Evolutionary conservation across 2,329 filamentous ascomycete species (phyloP).

Genomic region (Waltergamsia citrina): DNA sequence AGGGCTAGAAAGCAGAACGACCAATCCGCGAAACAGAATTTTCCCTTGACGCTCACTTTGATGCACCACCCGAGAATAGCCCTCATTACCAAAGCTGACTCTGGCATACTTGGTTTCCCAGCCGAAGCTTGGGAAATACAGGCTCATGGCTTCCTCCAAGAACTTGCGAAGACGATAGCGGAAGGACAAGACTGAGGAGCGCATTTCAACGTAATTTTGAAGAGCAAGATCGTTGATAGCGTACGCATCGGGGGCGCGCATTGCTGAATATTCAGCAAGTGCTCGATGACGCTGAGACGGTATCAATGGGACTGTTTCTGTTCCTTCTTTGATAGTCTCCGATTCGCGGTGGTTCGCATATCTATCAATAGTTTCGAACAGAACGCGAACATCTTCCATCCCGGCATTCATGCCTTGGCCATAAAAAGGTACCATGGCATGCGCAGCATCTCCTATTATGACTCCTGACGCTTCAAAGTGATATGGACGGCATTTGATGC

Average conservation of each 20-base stretch:
- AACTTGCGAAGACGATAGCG: constrained; percentile 74
- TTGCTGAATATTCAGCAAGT: constrained; percentile 63
- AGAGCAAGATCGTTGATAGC: constrained; percentile 89
- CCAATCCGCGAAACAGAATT: constrained; percentile 40
- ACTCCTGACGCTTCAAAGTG: constrained; percentile 70
- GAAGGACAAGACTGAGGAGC: constrained; percentile 68
- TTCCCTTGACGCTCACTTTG: constrained; percentile 61
- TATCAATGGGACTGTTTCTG: constrained; percentile 31
- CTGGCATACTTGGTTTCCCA: constrained; percentile 91
- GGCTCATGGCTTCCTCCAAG: constrained; percentile 74
- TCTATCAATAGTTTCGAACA: constrained; percentile 75
- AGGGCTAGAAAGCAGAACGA: constrained; percentile 23
- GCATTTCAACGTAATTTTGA: constrained; percentile 92
- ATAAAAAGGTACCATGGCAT: constrained; percentile 98
- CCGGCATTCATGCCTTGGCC: constrained; percentile 97
- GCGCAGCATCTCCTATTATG: constrained; percentile 86
- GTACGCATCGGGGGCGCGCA: constrained; percentile 70
- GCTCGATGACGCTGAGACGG: constrained; percentile 58
- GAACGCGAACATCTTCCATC: constrained; percentile 82
- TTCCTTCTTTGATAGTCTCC: constrained; percentile 21
- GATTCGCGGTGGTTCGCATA: constrained; percentile 38
- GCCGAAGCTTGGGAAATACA: constrained; percentile 66
- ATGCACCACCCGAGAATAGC: constrained; percentile 73
- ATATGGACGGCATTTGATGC: constrained; percentile 85
- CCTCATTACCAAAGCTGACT: constrained; percentile 87